Evolutionary conservation across 2,329 filamentous ascomycete genomes (phyloP).

Genomic region (Volutella citrinella): DNA sequence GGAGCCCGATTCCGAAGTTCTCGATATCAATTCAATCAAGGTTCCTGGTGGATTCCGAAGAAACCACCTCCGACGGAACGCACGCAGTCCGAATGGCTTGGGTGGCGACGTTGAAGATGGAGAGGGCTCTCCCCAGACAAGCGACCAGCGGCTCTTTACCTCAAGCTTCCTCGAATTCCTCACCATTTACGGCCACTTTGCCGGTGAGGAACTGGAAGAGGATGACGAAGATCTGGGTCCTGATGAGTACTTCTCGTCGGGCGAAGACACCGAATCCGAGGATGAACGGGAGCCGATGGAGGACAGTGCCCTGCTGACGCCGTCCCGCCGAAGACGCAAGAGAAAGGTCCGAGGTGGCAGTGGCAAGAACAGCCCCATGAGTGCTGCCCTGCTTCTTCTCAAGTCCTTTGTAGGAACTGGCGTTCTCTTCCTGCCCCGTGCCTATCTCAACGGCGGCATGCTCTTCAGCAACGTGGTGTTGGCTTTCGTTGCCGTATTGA

Average conservation of each 20-base stretch:
- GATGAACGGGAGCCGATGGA: constrained; percentile 80
- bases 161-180: constrained; percentile 95
- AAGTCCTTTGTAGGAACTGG: constrained; percentile 98
- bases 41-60: constrained; percentile 90
- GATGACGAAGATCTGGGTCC: constrained; percentile 86
- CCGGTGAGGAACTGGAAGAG: constrained; percentile 93
- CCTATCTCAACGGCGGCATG: constrained; percentile 96
- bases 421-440: constrained; percentile 86
- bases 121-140: constrained; percentile 29
- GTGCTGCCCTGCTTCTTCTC: constrained; percentile 79
- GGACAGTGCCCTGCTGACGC: constrained; percentile 77
- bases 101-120: constrained; percentile 32
- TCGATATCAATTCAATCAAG: constrained; percentile 88
- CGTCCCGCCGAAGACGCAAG: constrained; percentile 69
- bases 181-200: constrained; percentile 94
- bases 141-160: constrained; percentile 64
- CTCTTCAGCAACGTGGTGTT: constrained; percentile 91
- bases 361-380: constrained; percentile 74
- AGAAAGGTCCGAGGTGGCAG: constrained; percentile 71
- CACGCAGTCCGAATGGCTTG: constrained; percentile 53
- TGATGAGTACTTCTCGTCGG: constrained; percentile 88
- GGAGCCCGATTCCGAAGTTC: constrained; percentile 72
- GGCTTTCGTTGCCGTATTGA: constrained; percentile 78
- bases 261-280: constrained; percentile 64
- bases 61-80: constrained; percentile 79